phyloP scores from a whole-genome alignment of 495 filamentous ascomycete genomes.

The Podospora bellae-mahoneyi region DNA sequence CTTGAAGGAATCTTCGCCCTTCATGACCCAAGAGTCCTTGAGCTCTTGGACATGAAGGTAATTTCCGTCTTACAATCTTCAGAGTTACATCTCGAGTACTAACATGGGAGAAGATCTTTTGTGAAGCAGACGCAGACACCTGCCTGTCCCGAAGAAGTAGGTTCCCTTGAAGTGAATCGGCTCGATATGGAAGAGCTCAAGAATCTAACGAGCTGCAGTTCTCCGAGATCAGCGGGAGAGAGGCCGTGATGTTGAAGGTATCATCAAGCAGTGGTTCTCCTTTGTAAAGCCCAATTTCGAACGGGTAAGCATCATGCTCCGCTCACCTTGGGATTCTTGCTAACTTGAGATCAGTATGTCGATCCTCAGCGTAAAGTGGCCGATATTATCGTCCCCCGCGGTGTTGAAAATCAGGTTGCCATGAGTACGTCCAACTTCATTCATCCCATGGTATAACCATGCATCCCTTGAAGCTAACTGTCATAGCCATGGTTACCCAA shows the following conservation, averaged over 20 bases:
- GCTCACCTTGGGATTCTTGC: not conserved
- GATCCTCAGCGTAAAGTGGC: conserved; percentile 84
- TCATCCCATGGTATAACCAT: not conserved
- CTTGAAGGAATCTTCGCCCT: conserved; percentile 94
- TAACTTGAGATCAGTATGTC: conserved; percentile 56
- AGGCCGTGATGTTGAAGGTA: conserved; percentile 84
- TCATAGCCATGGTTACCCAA: conserved; percentile 78
- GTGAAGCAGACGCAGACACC: conserved; percentile 91
- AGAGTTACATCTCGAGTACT: not conserved
- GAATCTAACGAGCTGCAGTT: conserved; percentile 48
- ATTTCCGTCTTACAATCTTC: not conserved
- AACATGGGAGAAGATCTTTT: conserved; percentile 66
- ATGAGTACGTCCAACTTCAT: conserved; percentile 58
- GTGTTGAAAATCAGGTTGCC: conserved; percentile 88
- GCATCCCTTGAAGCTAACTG: not conserved
- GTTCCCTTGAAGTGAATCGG: conserved; percentile 24
- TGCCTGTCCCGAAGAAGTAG: conserved; percentile 88
- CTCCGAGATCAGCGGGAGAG: conserved; percentile 81
- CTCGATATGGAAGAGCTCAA: not conserved
- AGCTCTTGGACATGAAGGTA: conserved; percentile 89
- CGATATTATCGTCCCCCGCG: conserved; percentile 92
- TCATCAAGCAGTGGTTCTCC: conserved; percentile 95
- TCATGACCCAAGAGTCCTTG: conserved; percentile 80
- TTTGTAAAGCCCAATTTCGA: conserved; percentile 97
- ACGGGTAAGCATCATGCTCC: conserved; percentile 34